phyloP scores from a whole-genome alignment of 495 filamentous ascomycete species.

The Penicillium atrosanguineum region DNA sequence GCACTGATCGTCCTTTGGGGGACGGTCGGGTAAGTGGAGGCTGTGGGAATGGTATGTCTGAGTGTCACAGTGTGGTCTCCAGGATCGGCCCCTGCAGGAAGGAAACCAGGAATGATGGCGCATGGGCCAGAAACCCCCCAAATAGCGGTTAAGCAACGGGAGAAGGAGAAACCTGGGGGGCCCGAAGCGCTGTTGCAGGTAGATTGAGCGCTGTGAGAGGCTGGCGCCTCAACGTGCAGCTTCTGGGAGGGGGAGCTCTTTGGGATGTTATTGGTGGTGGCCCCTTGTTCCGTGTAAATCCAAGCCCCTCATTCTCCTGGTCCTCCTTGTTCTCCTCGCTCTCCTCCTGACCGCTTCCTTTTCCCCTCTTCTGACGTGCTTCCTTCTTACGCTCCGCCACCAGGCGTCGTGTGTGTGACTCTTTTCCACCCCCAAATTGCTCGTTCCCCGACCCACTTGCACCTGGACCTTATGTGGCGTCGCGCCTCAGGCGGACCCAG shows the following conservation, averaged over 20 bases:
- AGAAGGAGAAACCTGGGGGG: slow-evolving; percentile 1
- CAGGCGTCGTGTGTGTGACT: slow-evolving; percentile 12
- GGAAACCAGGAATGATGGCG: neutral
- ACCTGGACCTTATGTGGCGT: slow-evolving; percentile 28
- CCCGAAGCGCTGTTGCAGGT: neutral
- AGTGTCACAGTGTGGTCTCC: slow-evolving; percentile 15
- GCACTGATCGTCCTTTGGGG: slow-evolving; percentile 17
- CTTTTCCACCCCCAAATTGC: neutral
- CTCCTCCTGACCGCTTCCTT: slow-evolving; percentile 6
- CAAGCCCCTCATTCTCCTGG: neutral
- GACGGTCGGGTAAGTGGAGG: neutral
- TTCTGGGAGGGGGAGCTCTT: neutral
- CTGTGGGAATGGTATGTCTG: slow-evolving; percentile 10
- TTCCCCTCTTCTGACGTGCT: neutral
- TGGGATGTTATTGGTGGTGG: slow-evolving; percentile 2
- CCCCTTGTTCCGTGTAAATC: neutral
- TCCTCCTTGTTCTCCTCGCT: neutral
- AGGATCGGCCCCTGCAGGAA: slow-evolving; percentile 23
- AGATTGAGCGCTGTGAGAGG: neutral
- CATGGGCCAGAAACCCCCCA: neutral
- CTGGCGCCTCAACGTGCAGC: neutral
- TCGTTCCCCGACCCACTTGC: slow-evolving; percentile 14
- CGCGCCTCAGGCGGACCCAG: slow-evolving; percentile 20
- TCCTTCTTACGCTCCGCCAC: slow-evolving; percentile 11
- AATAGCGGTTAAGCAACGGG: slow-evolving; percentile 3